Evolutionary conservation across 2,329 filamentous ascomycete species (phyloP).

Genomic region (Pseudocercospora pini-densiflorae): DNA sequence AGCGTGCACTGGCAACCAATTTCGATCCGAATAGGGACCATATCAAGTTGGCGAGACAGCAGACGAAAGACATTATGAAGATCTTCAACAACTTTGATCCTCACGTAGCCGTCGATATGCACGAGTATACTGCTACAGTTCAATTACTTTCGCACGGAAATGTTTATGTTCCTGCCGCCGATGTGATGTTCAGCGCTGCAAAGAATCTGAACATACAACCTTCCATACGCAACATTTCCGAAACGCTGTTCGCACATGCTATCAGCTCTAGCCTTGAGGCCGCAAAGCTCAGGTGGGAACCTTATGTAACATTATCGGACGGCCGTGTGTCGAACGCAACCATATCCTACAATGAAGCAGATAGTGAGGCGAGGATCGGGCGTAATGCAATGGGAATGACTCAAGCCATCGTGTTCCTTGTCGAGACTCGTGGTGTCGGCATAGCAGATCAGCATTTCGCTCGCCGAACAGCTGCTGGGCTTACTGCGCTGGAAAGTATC

Average conservation of each 20-base stretch:
- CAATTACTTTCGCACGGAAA: constrained; percentile 28
- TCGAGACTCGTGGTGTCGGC: constrained; percentile 43
- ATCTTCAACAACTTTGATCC: constrained; percentile 40
- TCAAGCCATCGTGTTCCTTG: constrained; percentile 43
- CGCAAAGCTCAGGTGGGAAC: constrained; percentile 40
- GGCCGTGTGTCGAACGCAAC: constrained; percentile 33
- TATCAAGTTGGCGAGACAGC: constrained; percentile 42
- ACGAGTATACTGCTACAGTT: constrained; percentile 41
- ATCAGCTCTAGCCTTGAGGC: constrained; percentile 38
- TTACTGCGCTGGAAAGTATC: constrained; percentile 42
- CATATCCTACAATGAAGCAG: constrained; percentile 40
- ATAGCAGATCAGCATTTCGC: constrained; percentile 43
- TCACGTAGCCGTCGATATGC: constrained; percentile 44
- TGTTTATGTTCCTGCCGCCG: constrained; percentile 41
- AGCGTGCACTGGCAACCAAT: constrained; percentile 42
- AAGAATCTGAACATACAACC: constrained; percentile 45
- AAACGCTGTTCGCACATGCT: constrained; percentile 41
- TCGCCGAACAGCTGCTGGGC: constrained; percentile 39
- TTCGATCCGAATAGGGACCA: constrained; percentile 46
- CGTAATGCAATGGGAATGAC: constrained; percentile 44
- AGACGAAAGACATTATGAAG: constrained; percentile 42
- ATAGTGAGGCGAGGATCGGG: constrained; percentile 44
- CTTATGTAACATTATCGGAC: constrained; percentile 37
- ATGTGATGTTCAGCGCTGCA: constrained; percentile 43
- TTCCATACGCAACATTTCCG: constrained; percentile 41